phyloP scores from a whole-genome alignment of 306 rosid species.

The Canavalia ensiformis region DNA sequence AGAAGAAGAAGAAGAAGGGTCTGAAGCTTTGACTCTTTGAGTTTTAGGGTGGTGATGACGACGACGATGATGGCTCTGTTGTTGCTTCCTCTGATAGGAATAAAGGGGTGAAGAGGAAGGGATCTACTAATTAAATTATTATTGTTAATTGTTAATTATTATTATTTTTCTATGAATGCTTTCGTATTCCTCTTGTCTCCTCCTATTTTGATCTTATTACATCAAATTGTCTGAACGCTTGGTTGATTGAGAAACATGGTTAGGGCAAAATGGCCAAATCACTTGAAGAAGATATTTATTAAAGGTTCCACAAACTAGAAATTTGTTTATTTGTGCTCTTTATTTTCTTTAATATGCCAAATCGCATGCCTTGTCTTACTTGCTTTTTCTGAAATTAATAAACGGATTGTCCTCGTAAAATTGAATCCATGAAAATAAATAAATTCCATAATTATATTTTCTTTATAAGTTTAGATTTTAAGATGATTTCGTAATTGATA shows the following conservation, averaged over 20 bases:
- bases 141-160: slow-evolving; percentile 33
- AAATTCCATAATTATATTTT: too few species aligned
- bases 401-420: background rate
- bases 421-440: background rate
- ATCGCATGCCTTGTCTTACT: background rate
- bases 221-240: background rate
- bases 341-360: background rate
- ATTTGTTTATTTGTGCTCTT: background rate
- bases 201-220: background rate
- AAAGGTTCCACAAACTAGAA: background rate
- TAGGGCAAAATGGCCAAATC: slow-evolving; percentile 7
- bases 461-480: too few species aligned
- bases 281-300: background rate
- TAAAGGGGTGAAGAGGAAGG: slow-evolving; percentile 58
- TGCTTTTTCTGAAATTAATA: background rate
- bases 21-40: slow-evolving; percentile 69
- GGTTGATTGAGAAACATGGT: background rate
- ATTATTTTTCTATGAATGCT: background rate
- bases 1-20: slow-evolving; percentile 56
- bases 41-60: slow-evolving; percentile 61
- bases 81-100: slow-evolving; percentile 53
- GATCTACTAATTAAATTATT: slow-evolving; percentile 54
- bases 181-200: background rate
- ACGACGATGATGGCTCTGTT: slow-evolving; percentile 65
- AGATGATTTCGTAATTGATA: too few species aligned